Conservation (phyloP, 148 eudicot genomes). For the Pouteria glomerata region DNA sequence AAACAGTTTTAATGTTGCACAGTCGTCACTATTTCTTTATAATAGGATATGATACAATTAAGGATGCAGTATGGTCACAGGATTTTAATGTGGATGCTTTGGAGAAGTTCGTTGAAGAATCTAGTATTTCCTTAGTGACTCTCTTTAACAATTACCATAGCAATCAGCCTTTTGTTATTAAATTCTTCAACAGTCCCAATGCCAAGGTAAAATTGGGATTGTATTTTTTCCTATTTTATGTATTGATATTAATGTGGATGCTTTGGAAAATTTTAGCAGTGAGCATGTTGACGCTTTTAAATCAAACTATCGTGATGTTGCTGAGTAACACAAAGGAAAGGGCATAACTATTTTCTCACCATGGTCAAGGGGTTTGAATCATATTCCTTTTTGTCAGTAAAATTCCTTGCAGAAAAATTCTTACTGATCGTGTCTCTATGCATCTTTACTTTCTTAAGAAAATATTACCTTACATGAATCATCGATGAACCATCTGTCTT, state of each 20-base stretch:
- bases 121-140: conserved; percentile 55
- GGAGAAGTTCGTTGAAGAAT: conserved; percentile 57
- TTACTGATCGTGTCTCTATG: neutral
- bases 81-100: conserved; percentile 57
- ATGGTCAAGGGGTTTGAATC: neutral
- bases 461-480: neutral
- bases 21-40: neutral
- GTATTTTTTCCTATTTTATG: neutral
- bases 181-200: conserved; percentile 50
- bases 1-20: neutral
- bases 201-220: conserved; percentile 74
- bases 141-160: conserved; percentile 46
- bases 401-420: no score
- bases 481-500: neutral
- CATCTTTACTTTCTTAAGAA: neutral
- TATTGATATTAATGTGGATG: neutral
- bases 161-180: conserved; percentile 55
- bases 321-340: conserved; percentile 64
- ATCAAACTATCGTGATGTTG: conserved; percentile 67
- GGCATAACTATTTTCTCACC: no score
- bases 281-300: conserved; percentile 55
- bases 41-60: neutral
- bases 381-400: neutral
- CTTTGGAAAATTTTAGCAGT: conserved; percentile 43
- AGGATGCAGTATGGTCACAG: conserved; percentile 24